These are phyloP conservation scores for Chrysoporthe cubensis DNA, from an alignment of 2,329 filamentous ascomycete species.

Conservation along the genomic window DNA sequence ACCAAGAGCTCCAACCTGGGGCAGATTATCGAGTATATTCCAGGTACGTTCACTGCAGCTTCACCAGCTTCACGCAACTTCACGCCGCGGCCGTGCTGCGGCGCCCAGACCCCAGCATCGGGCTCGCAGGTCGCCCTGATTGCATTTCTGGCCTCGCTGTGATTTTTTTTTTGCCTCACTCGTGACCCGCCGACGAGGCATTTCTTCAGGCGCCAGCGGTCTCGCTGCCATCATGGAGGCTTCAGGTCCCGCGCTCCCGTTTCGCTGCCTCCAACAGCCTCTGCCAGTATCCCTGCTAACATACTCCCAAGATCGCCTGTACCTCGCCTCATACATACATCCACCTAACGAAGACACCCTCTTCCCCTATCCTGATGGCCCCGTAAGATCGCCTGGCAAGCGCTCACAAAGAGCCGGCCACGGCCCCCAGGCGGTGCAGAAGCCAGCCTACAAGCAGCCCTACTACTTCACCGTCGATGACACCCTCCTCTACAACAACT, in stretches of 20 bases:
- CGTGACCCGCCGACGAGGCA: neutral
- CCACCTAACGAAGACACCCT: conserved; percentile 79
- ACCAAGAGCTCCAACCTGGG: conserved; percentile 66
- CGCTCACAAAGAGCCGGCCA: conserved; percentile 68
- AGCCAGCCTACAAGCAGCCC: conserved; percentile 63
- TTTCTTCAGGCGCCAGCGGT: neutral
- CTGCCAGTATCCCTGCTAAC: conserved; percentile 42
- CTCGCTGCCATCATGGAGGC: neutral
- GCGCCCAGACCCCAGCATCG: no score
- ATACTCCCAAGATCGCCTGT: conserved; percentile 76
- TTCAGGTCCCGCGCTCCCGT: conserved; percentile 17
- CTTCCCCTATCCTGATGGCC: conserved; percentile 76
- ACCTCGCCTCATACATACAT: conserved; percentile 88
- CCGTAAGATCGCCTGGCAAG: conserved; percentile 72
- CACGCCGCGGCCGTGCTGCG: neutral
- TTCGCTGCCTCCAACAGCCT: conserved; percentile 32
- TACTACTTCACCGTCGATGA: conserved; percentile 97
- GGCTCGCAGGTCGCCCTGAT: no score
- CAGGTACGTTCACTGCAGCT: conserved; percentile 64
- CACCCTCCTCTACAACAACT: conserved; percentile 92
- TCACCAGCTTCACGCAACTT: neutral
- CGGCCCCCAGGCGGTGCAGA: conserved; percentile 51
- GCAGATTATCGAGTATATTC: conserved; percentile 94
- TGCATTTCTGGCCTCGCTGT: no score
- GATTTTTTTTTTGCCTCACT: conserved; percentile 9